phyloP scores from a whole-genome alignment of 805 yeast genomes.

The Ogataea pilisensis region DNA sequence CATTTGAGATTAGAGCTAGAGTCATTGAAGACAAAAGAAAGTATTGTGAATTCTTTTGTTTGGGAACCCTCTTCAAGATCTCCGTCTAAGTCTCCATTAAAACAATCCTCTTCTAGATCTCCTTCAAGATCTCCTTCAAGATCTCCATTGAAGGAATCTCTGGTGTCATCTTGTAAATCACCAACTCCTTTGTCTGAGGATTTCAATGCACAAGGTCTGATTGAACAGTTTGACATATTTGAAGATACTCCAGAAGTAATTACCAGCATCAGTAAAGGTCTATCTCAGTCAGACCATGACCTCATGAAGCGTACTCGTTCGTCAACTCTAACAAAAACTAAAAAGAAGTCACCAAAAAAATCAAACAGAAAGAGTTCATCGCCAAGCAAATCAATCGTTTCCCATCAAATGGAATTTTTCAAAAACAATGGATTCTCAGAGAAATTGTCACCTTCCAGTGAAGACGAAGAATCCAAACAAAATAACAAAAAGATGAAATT shows the following conservation, averaged over 20 bases:
- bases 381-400: conserved; percentile 4
- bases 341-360: conserved; percentile 10
- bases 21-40: conserved; percentile 15
- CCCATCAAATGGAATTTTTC: conserved; percentile 11
- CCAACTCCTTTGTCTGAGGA: conserved; percentile 3
- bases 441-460: background rate
- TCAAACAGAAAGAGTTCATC: conserved; percentile 10
- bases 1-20: conserved; percentile 16
- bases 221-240: conserved; percentile 12
- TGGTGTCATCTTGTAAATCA: background rate
- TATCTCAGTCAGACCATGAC: background rate
- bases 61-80: conserved; percentile 2
- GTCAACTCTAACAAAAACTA: conserved; percentile 1
- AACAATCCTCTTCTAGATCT: background rate
- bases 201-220: conserved; percentile 3
- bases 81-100: conserved; percentile 2
- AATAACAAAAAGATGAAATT: background rate
- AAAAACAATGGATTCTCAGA: conserved; percentile 7
- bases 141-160: conserved; percentile 1
- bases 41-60: conserved; percentile 13
- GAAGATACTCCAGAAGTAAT: conserved; percentile 7
- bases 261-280: background rate
- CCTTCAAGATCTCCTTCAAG: background rate
- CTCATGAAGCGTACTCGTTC: background rate
- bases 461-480: background rate